Base-by-base conservation (phyloP, 2,329 filamentous ascomycete genomes). In the Coniochaeta sp. region DNA sequence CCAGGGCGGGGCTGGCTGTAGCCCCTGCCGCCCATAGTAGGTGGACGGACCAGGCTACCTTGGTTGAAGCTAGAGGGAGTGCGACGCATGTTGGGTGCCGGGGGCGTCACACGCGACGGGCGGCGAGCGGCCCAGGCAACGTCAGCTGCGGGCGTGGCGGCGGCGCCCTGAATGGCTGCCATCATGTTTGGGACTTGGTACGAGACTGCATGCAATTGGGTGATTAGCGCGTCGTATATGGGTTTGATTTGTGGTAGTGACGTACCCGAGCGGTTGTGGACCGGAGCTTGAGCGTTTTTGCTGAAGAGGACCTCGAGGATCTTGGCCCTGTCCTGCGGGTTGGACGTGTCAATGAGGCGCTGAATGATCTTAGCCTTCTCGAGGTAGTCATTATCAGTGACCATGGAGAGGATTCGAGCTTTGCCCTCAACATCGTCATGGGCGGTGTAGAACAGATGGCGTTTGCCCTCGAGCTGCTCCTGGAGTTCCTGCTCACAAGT, bases 381-480 rank as follows among this genome's bases (percentile, higher is more conserved):
- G 14, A 3, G 26, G 26, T 28, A 48, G 26, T 31, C n/a, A n/a
- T 31, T 48, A 26, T 31, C n/a, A 22, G 24, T 48, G 45, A 48
- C 18, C 5, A 31, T 22, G 45, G 24, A 28, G 26, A 48, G n/a
- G 7, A 48, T 30, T n/a, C 16, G 16, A 3, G 45, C 45, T 22
- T 31, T 48, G 9, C 26, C 45, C 45, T 48, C 45, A 26, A 31
- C 45, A n/a, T 48, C 45, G 7, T 48, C 26, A 13, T n/a, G 22
- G 31, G 47, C 13, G 13, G 47, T 35, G 30, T 28, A 27, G 31
- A 49, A 49, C 30, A 49, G 22, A 6, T 49, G 28, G 22, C 47
- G 47, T 35, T 49, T 49, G 14, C 47, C 47, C 28, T 49, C 31
- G 18, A 49, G 47, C 47, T 49, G 47, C 28, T 49, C 47, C 31